Percentiles rank a stretch among this genome's conserved stretches.
phyloP scores from a whole-genome alignment of 352 stramenopile genomes.

The Globisporangium paroecandrum region DNA sequence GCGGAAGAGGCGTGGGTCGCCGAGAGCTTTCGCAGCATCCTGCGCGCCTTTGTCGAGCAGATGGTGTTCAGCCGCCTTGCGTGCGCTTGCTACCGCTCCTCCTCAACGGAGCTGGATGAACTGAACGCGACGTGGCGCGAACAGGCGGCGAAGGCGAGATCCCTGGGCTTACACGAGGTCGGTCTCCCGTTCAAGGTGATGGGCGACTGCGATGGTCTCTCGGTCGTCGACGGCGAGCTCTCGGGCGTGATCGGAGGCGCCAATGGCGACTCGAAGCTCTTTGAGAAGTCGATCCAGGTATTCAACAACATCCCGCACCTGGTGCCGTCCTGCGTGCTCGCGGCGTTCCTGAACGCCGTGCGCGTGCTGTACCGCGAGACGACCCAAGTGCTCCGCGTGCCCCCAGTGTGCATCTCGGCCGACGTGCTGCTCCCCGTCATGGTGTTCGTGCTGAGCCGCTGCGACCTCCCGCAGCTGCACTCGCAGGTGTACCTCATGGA shows the following conservation, averaged over 20 bases:
- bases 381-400: slow-evolving; percentile 36
- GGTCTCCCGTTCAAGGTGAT: slow-evolving; percentile 43
- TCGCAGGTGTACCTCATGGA: slow-evolving; percentile 80
- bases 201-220: neutral
- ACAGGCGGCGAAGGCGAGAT: slow-evolving; percentile 38
- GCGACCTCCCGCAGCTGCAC: slow-evolving; percentile 68
- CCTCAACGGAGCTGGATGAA: slow-evolving; percentile 59
- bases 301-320: slow-evolving; percentile 73
- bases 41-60: slow-evolving; percentile 63
- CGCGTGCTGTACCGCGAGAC: slow-evolving; percentile 69
- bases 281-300: slow-evolving; percentile 52
- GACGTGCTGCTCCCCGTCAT: slow-evolving; percentile 76
- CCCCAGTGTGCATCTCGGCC: slow-evolving; percentile 59
- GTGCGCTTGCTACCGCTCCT: slow-evolving; percentile 54
- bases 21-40: slow-evolving; percentile 20
- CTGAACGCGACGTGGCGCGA: slow-evolving; percentile 65
- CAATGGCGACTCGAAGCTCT: slow-evolving; percentile 28
- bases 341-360: slow-evolving; percentile 57
- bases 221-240: slow-evolving; percentile 6
- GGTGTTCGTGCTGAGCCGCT: slow-evolving; percentile 68
- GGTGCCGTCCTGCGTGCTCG: slow-evolving; percentile 63
- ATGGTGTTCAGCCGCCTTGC: slow-evolving; percentile 74
- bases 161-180: slow-evolving; percentile 49
- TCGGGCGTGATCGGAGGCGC: slow-evolving; percentile 1
- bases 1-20: slow-evolving; percentile 33